Evolutionary conservation across 192 early-diverging fungal genomes (phyloP).

Genomic region (Linnemannia schmuckeri): DNA sequence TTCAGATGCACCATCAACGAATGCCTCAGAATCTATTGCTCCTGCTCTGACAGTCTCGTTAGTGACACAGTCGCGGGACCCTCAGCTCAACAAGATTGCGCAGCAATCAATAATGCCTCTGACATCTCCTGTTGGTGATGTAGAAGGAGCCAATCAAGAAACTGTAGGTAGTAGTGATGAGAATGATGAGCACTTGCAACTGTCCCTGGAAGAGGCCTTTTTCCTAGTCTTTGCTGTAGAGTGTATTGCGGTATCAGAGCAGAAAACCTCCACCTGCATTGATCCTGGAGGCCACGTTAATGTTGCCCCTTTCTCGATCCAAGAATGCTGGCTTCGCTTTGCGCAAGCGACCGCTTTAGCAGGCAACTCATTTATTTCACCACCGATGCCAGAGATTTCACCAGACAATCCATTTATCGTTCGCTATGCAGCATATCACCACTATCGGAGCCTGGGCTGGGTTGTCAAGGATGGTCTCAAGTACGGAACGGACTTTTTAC

Average conservation of each 20-base stretch:
- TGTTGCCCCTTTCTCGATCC: constrained; percentile 28
- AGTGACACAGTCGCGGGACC: neutral
- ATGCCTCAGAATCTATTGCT: neutral
- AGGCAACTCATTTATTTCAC: neutral
- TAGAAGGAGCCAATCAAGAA: neutral
- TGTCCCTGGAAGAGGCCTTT: constrained; percentile 80
- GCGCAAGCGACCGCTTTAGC: constrained; percentile 25
- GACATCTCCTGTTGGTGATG: neutral
- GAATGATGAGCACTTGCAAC: constrained; percentile 71
- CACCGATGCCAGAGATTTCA: neutral
- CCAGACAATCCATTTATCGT: constrained; percentile 67
- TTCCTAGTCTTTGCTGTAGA: constrained; percentile 76
- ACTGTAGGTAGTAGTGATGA: neutral
- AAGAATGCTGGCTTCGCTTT: constrained; percentile 58
- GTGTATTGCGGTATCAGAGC: constrained; percentile 58
- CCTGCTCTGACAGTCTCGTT: neutral
- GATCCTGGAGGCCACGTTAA: neutral
- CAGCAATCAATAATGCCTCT: neutral
- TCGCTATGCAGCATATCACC: constrained; percentile 84
- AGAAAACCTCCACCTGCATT: neutral
- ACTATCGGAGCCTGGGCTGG: constrained; percentile 88
- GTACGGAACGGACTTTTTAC: constrained; percentile 84
- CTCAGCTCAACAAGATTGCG: neutral
- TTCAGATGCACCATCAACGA: neutral
- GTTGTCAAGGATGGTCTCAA: constrained; percentile 86